Base-by-base conservation (phyloP, 1,284 basidiomycete species). In the Leccinum fuscescens region DNA sequence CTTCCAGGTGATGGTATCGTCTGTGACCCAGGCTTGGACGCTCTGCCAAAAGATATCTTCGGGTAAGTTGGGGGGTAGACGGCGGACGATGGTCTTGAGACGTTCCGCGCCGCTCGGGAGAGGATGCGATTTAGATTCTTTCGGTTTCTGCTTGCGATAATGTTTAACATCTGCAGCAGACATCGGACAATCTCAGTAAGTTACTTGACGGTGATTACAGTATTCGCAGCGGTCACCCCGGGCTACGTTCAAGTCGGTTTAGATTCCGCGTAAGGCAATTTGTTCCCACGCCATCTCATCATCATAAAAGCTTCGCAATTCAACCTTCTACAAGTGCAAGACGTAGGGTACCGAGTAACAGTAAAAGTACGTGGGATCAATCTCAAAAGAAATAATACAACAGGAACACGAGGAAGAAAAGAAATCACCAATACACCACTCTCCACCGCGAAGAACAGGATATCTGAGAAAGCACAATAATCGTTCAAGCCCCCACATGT, bases 31-130 rank as follows among this genome's bases (percentile, higher is more conserved):
- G 2, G 82, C 77, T 57, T 87, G 80, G 4, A 96, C 93, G 63
- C 90, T 93, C 67, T 90, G 85, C 96, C 96, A 98, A 76, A 99
- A 98, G 55, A 96, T 78, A 1, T 88, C 86, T 69, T 95, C 94
- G 2, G 96, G 96, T 1, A 99, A 79, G 67, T 94, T 95, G 8
- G 96, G 91, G 1, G 96, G 96, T 6, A 98, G 80, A 24, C 94
- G 80, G 33, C 96, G 87, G 22, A 98, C 88, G 65, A 98, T 84
- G 24, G 90, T 89, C 81, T 98, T 98, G 70, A 95, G 82, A 11
- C 92, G 85, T 64, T 89, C 86, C 3, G 67, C 55, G 35, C 61
- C 70, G 44, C 44, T 64, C 0, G 44, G 58, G 0, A 50, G 17
- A 2, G 55, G 59, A 1, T 65, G 60, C 0, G 56, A 54, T 33